phyloP scores from a whole-genome alignment of 345 rosid species.

The Hibiscus syriacus region DNA sequence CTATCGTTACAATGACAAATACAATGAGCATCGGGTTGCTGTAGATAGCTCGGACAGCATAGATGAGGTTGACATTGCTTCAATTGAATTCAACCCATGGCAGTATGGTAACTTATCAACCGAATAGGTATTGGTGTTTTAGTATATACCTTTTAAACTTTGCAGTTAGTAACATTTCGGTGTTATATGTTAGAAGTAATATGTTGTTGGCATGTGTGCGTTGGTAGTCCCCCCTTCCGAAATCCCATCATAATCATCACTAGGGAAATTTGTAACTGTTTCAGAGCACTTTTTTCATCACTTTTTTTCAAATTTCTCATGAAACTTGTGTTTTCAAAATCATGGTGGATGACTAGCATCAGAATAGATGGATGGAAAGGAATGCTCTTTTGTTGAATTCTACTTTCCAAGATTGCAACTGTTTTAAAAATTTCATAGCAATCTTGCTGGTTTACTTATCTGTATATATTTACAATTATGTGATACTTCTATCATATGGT shows the following conservation, averaged over 20 bases:
- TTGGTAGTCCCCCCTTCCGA: background rate
- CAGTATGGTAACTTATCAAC: constrained; percentile 50
- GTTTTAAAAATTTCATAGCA: background rate
- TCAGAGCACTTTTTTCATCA: background rate
- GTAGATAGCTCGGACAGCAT: constrained; percentile 33
- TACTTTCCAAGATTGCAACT: background rate
- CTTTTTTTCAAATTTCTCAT: background rate
- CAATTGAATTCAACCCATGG: constrained; percentile 69
- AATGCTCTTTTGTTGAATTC: background rate
- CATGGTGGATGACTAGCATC: background rate
- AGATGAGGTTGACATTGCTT: constrained; percentile 26
- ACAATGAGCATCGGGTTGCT: constrained; percentile 42
- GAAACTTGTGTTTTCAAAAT: background rate
- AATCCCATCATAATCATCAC: constrained; percentile 7
- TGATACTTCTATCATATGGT: background rate
- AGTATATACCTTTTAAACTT: constrained; percentile 6
- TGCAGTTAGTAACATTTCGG: constrained; percentile 14
- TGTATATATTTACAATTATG: background rate
- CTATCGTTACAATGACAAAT: constrained; percentile 59
- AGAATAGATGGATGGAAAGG: background rate
- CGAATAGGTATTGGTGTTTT: constrained; percentile 28
- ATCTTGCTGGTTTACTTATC: background rate
- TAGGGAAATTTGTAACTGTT: constrained; percentile 9
- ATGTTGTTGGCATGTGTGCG: constrained; percentile 5
- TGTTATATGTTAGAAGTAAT: constrained; percentile 1